These are phyloP conservation scores for Lichtheimia corymbifera DNA, from an alignment of 371 early-diverging fungal genomes.

Conservation along the genomic window DNA sequence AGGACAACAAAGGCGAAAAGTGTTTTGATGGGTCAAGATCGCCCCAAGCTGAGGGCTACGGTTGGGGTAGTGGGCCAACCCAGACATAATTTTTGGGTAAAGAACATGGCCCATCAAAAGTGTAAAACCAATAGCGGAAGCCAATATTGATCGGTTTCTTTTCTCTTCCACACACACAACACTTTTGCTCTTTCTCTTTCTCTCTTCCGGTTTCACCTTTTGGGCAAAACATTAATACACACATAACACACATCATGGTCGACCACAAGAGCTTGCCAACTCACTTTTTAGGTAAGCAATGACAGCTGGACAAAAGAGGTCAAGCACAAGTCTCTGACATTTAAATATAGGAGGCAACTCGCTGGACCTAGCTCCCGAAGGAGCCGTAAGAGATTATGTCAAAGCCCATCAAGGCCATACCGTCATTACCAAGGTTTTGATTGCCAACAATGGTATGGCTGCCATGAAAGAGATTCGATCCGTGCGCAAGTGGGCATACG, in stretches of 20 bases:
- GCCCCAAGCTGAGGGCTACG: no score
- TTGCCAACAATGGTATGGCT: conserved; percentile 99
- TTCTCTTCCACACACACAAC: no score
- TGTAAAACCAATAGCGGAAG: no score
- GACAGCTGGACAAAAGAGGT: no score
- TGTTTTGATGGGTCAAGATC: no score
- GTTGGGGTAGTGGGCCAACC: no score
- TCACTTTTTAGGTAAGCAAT: conserved; percentile 22
- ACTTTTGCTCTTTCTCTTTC: neutral
- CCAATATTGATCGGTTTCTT: no score
- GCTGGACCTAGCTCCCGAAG: conserved; percentile 54
- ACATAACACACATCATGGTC: conserved; percentile 15
- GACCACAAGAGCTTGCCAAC: conserved; percentile 21
- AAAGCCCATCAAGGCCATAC: conserved; percentile 82
- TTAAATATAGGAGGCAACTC: conserved; percentile 58
- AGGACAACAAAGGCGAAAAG: no score
- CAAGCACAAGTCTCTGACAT: no score
- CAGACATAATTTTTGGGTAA: no score
- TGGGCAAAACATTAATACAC: neutral
- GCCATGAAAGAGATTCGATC: conserved; percentile 99
- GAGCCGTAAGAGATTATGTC: conserved; percentile 74
- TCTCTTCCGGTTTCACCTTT: neutral
- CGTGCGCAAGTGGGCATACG: conserved; percentile 97
- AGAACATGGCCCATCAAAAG: conserved; percentile 2
- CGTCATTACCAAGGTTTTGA: conserved; percentile 87